Percentiles rank a stretch among this genome's conserved stretches.
phyloP scores from a whole-genome alignment of 2,329 filamentous ascomycete species.

The Fusarium decemcellulare region DNA sequence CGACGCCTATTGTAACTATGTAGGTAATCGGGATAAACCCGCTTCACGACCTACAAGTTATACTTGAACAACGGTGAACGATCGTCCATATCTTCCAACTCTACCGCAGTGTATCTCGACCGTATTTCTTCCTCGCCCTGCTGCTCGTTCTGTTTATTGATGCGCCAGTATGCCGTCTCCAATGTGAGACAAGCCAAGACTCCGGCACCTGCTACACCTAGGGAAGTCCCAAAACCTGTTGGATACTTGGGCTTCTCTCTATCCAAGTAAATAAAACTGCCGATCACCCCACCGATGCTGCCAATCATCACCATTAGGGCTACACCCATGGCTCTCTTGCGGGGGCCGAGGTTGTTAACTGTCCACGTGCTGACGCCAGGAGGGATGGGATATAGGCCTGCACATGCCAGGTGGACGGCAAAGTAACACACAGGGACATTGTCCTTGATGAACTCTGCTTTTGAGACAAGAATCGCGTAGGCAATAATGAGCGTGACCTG shows the following conservation, averaged over 20 bases:
- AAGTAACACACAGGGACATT: slow-evolving; percentile 24
- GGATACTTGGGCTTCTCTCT: slow-evolving; percentile 37
- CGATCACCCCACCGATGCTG: slow-evolving; percentile 33
- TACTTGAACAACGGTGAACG: slow-evolving; percentile 47
- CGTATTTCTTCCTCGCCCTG: slow-evolving; percentile 42
- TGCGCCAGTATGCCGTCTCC: slow-evolving; percentile 35
- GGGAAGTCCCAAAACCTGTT: slow-evolving; percentile 32
- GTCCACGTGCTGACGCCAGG: slow-evolving; percentile 53
- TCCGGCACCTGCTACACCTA: slow-evolving; percentile 23
- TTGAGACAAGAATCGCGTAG: slow-evolving; percentile 31
- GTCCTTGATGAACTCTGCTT: slow-evolving; percentile 15
- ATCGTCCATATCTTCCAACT: slow-evolving; percentile 49
- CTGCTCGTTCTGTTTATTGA: slow-evolving; percentile 40
- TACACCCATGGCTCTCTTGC: slow-evolving; percentile 52
- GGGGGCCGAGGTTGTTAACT: slow-evolving; percentile 50
- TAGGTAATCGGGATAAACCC: no score
- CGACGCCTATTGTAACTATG: no score
- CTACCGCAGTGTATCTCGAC: slow-evolving; percentile 43
- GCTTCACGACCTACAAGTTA: not conserved
- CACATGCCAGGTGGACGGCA: slow-evolving; percentile 22
- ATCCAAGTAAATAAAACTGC: slow-evolving; percentile 31
- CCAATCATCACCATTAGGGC: slow-evolving; percentile 47
- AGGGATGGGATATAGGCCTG: slow-evolving; percentile 52
- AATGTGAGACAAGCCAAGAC: slow-evolving; percentile 23
- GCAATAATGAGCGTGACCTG: slow-evolving; percentile 46